These are phyloP conservation scores for Rhodocollybia butyracea DNA, from an alignment of 768 basidiomycete genomes.

Conservation along the genomic window DNA sequence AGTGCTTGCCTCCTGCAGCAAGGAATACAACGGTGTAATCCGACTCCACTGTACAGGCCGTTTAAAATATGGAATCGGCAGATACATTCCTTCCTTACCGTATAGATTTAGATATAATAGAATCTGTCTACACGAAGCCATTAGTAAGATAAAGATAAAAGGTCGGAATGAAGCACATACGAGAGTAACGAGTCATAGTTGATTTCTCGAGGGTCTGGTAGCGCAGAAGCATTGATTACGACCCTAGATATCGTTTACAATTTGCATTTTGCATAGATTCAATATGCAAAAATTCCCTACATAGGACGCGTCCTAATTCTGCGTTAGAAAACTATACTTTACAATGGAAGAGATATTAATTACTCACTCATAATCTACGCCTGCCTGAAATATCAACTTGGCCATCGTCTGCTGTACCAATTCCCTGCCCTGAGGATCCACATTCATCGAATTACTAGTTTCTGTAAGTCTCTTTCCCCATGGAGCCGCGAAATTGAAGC, in stretches of 20 bases:
- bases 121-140: slow-evolving; percentile 59
- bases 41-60: slow-evolving; percentile 61
- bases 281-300: slow-evolving; percentile 41
- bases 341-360: slow-evolving; percentile 5
- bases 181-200: slow-evolving; percentile 74
- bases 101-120: slow-evolving; percentile 79
- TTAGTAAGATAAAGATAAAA: slow-evolving; percentile 4
- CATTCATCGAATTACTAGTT: slow-evolving; percentile 13
- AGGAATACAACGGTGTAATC: slow-evolving; percentile 90
- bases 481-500: slow-evolving; percentile 43
- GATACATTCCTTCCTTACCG: slow-evolving; percentile 41
- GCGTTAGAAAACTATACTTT: slow-evolving; percentile 9
- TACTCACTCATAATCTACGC: slow-evolving; percentile 84
- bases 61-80: not conserved
- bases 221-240: slow-evolving; percentile 75
- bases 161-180: slow-evolving; percentile 40
- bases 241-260: slow-evolving; percentile 52
- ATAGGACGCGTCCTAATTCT: slow-evolving; percentile 74
- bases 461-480: slow-evolving; percentile 43
- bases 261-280: not conserved
- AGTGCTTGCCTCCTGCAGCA: slow-evolving; percentile 71
- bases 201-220: slow-evolving; percentile 75
- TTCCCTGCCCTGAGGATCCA: slow-evolving; percentile 30
- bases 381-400: slow-evolving; percentile 82
- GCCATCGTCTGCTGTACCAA: slow-evolving; percentile 62